Evolutionary conservation across 768 basidiomycete species (phyloP), one percentile per base, ranked within the genome.

Genomic region (Dictyophora rubrovolvata): DNA sequence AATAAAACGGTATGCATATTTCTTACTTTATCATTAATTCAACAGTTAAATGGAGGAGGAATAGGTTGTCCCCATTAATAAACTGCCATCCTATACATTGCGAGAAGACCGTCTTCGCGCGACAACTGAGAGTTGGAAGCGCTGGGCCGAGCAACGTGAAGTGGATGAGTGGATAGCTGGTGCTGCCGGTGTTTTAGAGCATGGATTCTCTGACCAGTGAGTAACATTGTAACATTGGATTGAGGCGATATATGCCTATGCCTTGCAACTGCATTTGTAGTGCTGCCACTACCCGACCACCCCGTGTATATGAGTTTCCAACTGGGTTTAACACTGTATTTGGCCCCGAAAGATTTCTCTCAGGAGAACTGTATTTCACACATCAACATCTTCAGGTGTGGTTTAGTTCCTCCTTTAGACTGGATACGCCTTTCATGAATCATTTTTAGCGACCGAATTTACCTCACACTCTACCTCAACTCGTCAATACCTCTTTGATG

Each of bases 81-180:
- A 77, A 20, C 76, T 79, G 22, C 84, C 93, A 0, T 78, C 78
- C 11, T 90, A 82, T 62, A 74, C 79, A 1, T 72, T 93, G 9
- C 85, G 93, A 50, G 83, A 88, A 59, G 91, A 94, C 64, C 80
- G 91, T 53, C 48, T 83, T 11, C 63, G 78, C 0, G 79, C 79
- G 10, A 92, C 90, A 0, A 93, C 93, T 0, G 79, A 84, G 5
- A 86, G 80, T 59, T 98, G 94, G 89, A 80, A 79, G 53, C 67
- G 71, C 21, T 95, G 91, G 85, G 85, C 85, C 21, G 86, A 95
- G 71, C 70, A 71, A 21, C 78, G 81, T 47, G 92, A 97, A 66
- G 85, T 94, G 1, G 95, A 99, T 48, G 89, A 92, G 69, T 97
- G 95, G 93, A 80, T 91, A 60, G 92, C 94, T 69, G 85, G 84